Percentiles rank a stretch among this genome's conserved stretches.
Conservation (phyloP, 306 rosid genomes). For the Vigna hirtella region DNA sequence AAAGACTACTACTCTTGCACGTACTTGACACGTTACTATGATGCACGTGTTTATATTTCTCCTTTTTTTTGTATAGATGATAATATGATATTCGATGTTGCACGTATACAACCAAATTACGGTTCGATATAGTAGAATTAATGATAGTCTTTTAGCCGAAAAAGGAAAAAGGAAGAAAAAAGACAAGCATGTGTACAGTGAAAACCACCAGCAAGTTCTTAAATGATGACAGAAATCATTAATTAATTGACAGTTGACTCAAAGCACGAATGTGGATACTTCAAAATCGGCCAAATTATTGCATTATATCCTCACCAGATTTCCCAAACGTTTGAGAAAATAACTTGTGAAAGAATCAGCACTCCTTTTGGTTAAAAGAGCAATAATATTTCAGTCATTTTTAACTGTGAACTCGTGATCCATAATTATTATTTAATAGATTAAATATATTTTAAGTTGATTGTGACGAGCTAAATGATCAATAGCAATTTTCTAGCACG, state of each 20-base stretch:
- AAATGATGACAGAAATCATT: constrained; percentile 19
- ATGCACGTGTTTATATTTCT: constrained; percentile 13
- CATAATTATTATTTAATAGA: background rate
- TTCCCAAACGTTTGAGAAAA: background rate
- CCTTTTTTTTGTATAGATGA: background rate
- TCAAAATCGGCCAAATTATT: background rate
- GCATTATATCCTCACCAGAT: background rate
- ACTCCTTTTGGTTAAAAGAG: no score
- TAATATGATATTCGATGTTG: constrained; percentile 14
- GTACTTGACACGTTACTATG: constrained; percentile 1
- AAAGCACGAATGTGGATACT: background rate
- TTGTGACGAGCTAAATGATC: constrained; percentile 20
- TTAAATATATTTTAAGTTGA: background rate
- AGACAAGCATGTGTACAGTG: background rate
- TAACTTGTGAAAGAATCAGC: background rate
- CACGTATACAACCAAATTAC: constrained; percentile 3
- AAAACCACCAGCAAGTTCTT: background rate
- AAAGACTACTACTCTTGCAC: background rate
- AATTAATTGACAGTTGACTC: background rate
- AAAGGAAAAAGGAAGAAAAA: background rate
- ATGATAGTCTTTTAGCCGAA: constrained; percentile 29
- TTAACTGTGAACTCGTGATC: background rate
- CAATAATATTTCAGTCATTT: background rate
- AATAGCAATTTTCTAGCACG: background rate
- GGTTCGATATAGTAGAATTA: constrained; percentile 29